Percentiles rank a stretch among this genome's conserved stretches.
phyloP scores from a whole-genome alignment of 257 asterid genomes.

The Coffea eugenioides region DNA sequence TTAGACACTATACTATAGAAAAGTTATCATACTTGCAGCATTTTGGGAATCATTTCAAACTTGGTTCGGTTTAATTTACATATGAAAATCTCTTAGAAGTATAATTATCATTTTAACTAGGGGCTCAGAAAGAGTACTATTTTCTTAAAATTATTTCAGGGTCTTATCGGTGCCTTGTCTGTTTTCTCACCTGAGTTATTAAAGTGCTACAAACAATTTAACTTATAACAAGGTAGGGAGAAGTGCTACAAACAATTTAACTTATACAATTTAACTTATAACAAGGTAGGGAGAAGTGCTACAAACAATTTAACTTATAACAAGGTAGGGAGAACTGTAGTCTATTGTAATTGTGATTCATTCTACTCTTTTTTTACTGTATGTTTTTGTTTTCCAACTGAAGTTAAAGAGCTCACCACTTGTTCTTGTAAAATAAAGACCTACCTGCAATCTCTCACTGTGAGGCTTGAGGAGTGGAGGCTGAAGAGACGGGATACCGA shows the following conservation, averaged over 20 bases:
- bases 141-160: too few species aligned
- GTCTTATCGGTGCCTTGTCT: too few species aligned
- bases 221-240: not conserved
- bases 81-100: not conserved
- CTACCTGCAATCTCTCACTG: slow-evolving; percentile 79
- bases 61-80: not conserved
- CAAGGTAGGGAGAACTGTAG: not conserved
- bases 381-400: not conserved
- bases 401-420: slow-evolving; percentile 11
- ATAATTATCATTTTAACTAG: not conserved
- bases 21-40: not conserved
- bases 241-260: not conserved
- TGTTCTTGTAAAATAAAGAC: slow-evolving; percentile 40
- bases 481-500: slow-evolving; percentile 82
- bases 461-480: slow-evolving; percentile 96
- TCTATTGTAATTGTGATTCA: not conserved
- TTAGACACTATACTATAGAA: not conserved
- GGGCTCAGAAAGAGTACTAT: not conserved
- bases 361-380: not conserved
- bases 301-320: not conserved
- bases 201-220: not conserved
- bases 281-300: not conserved
- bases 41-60: not conserved
- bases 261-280: too few species aligned
- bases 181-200: too few species aligned